Conservation (phyloP, 768 basidiomycete genomes). For the Coprinopsis strossmayeri region DNA sequence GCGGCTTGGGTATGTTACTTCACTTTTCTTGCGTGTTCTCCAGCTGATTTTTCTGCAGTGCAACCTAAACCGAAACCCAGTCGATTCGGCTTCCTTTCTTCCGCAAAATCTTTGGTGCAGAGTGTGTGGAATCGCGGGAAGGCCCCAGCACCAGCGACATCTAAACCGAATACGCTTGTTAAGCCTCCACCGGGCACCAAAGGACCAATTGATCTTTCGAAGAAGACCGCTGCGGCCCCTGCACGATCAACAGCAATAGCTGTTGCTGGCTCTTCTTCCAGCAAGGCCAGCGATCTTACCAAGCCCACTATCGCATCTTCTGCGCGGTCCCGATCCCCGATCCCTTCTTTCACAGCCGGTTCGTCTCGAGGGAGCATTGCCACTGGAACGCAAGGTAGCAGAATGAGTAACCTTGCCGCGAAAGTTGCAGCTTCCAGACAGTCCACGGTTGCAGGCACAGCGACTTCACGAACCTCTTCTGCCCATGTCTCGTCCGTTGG, state of each 20-base stretch:
- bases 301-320: conserved; percentile 1
- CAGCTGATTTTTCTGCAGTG: conserved; percentile 15
- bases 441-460: conserved; percentile 7
- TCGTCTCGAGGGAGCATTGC: conserved; percentile 14
- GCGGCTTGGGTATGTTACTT: conserved; percentile 19
- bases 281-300: no score
- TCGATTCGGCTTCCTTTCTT: conserved; percentile 66
- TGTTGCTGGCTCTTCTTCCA: not conserved
- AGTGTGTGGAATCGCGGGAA: conserved; percentile 68
- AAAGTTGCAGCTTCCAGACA: conserved; percentile 7
- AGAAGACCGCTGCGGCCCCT: conserved; percentile 6
- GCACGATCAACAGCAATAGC: not conserved
- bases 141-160: conserved; percentile 20
- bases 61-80: conserved; percentile 43
- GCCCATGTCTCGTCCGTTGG: conserved; percentile 17
- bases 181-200: conserved; percentile 1
- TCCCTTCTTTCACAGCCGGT: conserved; percentile 5
- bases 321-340: conserved; percentile 5
- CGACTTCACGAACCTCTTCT: conserved; percentile 21
- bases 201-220: conserved; percentile 3
- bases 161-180: conserved; percentile 15
- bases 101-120: conserved; percentile 63
- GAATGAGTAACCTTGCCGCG: not conserved
- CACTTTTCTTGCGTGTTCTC: conserved; percentile 6
- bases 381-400: conserved; percentile 10